Base-by-base conservation (phyloP, 176 grass and related monocot species). In the Alloteropsis semialata region DNA sequence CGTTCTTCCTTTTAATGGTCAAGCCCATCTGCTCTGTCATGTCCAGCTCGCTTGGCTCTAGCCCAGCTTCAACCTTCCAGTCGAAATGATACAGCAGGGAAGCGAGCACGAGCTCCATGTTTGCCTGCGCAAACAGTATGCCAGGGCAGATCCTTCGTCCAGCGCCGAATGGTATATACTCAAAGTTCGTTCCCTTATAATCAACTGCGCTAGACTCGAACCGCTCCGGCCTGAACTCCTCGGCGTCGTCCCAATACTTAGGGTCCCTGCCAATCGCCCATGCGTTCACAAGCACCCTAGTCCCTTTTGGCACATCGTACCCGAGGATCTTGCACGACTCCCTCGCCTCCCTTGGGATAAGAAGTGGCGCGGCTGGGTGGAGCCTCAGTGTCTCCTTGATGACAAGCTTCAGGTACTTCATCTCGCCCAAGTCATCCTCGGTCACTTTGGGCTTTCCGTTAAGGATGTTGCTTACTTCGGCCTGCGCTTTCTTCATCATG, bases 201-300 rank as follows among this genome's bases (percentile, higher is more conserved):
- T 49, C 46, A 17, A 49, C 11, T 5, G 15, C 5, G 16, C 15
- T 9, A 49, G 14, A 16, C 46, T 49, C 46, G 5, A 49, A 49
- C 15, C 46, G 14, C 46, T 49, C 46, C 4, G 46, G 46, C 46
- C 5, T 49, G 22, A 81, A 81, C 21, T 54, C 63, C 6, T 69
- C 64, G 8, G 78, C 44, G 0, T 66, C 63, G 2, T 36, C 21
- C 78, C 64, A 81, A 3, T 69, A 69, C 33, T 81, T 24, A 2
- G 64, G 64, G 5, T 81, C 65, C 54, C 79, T 81, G 15, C 64
- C 33, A 0, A 81, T 69, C 2, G 65, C 65, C 79, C 79, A 81
- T 2, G 50, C 65, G 12, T 71, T 81, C 5, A 81, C 33, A 2
- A 81, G 0, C 45, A 81, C 17, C 4, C 10, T 69, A 0, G 65